Conservation (phyloP, 306 rosid genomes). For the Cyclanthera cordifolia region DNA sequence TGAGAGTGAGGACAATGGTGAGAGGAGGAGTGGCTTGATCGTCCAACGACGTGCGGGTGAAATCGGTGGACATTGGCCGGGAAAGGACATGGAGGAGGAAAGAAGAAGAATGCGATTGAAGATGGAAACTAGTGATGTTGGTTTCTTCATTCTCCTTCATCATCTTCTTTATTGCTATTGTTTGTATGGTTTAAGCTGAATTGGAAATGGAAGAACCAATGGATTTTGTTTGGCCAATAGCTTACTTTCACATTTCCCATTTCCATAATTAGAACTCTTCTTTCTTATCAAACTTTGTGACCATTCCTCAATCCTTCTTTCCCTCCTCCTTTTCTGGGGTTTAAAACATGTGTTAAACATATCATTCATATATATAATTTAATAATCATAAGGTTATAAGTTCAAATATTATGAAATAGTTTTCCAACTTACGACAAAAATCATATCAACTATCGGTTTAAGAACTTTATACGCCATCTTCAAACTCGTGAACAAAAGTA, state of each 20-base stretch:
- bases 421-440: too few relatives aligned
- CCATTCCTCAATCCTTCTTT: not conserved
- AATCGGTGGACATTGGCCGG: constrained; percentile 3
- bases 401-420: too few relatives aligned
- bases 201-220: not conserved
- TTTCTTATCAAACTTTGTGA: too few relatives aligned
- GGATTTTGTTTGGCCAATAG: not conserved
- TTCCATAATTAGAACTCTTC: too few relatives aligned
- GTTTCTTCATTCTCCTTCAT: not conserved
- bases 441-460: too few relatives aligned
- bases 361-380: too few relatives aligned
- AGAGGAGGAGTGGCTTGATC: constrained; percentile 21
- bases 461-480: too few relatives aligned
- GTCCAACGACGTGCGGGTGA: not conserved
- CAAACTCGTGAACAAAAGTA: too few relatives aligned
- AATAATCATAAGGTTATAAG: too few relatives aligned
- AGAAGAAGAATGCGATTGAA: not conserved
- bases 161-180: not conserved
- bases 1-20: constrained; percentile 30
- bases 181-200: not conserved
- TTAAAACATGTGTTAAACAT: too few relatives aligned
- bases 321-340: not conserved
- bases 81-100: not conserved
- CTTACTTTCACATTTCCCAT: too few relatives aligned
- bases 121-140: not conserved